These are phyloP conservation scores for Phytophthora pseudosyringae DNA, from an alignment of 352 stramenopile genomes.

Conservation along the genomic window DNA sequence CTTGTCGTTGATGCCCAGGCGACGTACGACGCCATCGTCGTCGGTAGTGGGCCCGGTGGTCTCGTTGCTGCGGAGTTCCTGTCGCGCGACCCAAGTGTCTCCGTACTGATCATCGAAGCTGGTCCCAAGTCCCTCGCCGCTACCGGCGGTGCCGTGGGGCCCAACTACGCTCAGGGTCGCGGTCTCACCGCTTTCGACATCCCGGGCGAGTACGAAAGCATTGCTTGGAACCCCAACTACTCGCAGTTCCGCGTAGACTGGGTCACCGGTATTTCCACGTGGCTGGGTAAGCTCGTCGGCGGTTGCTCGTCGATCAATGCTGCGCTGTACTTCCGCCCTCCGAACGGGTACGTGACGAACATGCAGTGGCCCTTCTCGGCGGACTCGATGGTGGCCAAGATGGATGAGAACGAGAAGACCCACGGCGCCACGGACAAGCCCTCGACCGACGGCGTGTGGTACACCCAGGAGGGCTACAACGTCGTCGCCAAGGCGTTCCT, in stretches of 20 bases:
- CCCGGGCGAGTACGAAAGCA: conserved; percentile 62
- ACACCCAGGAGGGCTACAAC: conserved; percentile 62
- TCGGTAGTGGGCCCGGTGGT: conserved; percentile 64
- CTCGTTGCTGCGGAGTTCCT: conserved; percentile 70
- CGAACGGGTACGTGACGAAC: conserved; percentile 56
- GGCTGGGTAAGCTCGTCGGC: conserved; percentile 78
- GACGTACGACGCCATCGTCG: conserved; percentile 61
- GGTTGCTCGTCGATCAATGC: conserved; percentile 83
- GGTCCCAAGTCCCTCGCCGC: conserved; percentile 50
- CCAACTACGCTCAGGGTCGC: conserved; percentile 44
- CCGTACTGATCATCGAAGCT: conserved; percentile 70
- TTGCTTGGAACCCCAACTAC: conserved; percentile 45
- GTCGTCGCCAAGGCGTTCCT: conserved; percentile 51
- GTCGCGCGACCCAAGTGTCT: conserved; percentile 54
- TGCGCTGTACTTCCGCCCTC: conserved; percentile 77
- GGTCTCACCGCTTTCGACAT: conserved; percentile 74
- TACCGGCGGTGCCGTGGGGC: conserved; percentile 50
- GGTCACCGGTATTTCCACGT: conserved; percentile 44
- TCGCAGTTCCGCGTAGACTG: conserved; percentile 55
- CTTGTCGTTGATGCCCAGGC: conserved; percentile 30
- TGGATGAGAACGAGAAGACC: conserved; percentile 51
- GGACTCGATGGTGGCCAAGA: conserved; percentile 61
- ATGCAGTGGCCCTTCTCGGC: conserved; percentile 51
- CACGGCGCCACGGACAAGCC: conserved; percentile 56
- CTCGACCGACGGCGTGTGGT: conserved; percentile 58